Evolutionary conservation across 495 filamentous ascomycete species (phyloP).

Genomic region (Aspergillus coremiiformis): DNA sequence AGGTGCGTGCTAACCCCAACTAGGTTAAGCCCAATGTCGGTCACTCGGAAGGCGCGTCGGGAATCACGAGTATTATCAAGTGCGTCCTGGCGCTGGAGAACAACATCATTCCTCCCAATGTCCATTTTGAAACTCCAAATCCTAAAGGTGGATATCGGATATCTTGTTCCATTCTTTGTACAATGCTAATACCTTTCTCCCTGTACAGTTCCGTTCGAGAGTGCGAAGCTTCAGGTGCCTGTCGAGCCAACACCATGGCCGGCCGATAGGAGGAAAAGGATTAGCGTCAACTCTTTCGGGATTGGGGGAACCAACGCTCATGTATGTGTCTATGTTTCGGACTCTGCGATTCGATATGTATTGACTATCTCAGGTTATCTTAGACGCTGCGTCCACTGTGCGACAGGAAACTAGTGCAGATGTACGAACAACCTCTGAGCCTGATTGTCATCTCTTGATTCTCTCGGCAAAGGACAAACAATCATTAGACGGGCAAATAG

Average conservation of each 20-base stretch:
- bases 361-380: not conserved
- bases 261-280: constrained; percentile 4
- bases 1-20: not conserved
- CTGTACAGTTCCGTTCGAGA: constrained; percentile 19
- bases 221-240: constrained; percentile 17
- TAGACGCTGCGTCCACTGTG: not conserved
- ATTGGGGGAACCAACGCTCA: constrained; percentile 26
- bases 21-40: constrained; percentile 44
- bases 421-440: not conserved
- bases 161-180: not conserved
- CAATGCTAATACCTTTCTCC: not conserved
- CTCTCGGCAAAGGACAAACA: constrained; percentile 7
- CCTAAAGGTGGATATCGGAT: constrained; percentile 9
- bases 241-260: constrained; percentile 24
- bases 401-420: not conserved
- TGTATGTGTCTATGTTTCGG: constrained; percentile 1
- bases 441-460: constrained; percentile 1
- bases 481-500: constrained; percentile 6
- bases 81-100: constrained; percentile 43
- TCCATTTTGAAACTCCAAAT: constrained; percentile 9
- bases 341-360: constrained; percentile 3
- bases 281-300: constrained; percentile 30
- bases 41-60: constrained; percentile 43
- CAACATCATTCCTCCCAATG: constrained; percentile 42
- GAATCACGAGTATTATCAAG: constrained; percentile 50